Conservation (phyloP, 768 basidiomycete species). For the Mrakia blollopis region DNA sequence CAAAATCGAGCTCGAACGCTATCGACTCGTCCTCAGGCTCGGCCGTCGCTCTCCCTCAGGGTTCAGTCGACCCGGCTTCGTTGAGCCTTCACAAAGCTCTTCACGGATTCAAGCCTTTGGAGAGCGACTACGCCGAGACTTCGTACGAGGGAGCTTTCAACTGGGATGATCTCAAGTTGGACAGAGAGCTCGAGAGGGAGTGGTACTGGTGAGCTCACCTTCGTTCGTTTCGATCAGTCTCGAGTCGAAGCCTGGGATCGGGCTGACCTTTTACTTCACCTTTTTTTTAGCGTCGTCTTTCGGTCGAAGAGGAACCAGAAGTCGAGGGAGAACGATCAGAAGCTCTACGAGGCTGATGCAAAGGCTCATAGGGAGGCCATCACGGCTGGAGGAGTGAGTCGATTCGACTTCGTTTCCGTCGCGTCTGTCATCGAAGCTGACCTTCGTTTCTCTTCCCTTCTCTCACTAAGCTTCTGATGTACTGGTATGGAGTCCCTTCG, state of each 20-base stretch:
- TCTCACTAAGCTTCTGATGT: conserved; percentile 63
- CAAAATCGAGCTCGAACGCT: background rate
- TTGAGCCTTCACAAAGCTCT: conserved; percentile 11
- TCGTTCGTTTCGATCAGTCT: background rate
- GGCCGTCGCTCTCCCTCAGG: background rate
- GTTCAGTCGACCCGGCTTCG: background rate
- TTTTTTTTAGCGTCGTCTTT: conserved; percentile 78
- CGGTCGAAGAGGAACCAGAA: conserved; percentile 67
- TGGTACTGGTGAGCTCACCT: conserved; percentile 62
- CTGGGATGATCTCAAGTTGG: conserved; percentile 68
- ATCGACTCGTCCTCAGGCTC: background rate
- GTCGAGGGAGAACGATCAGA: conserved; percentile 54
- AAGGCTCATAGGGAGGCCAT: conserved; percentile 90
- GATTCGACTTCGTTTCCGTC: background rate
- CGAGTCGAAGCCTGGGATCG: too few relatives aligned
- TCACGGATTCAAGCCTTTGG: background rate
- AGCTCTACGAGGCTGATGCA: conserved; percentile 79
- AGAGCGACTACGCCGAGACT: conserved; percentile 54
- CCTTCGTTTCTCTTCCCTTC: conserved; percentile 27
- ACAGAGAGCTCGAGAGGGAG: conserved; percentile 56
- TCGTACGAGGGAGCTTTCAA: conserved; percentile 80
- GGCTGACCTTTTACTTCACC: conserved; percentile 33
- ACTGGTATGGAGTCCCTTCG: conserved; percentile 89
- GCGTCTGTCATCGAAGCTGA: background rate
- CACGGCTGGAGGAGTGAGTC: conserved; percentile 70